Evolutionary conservation across 148 eudicot species (phyloP).

Genomic region (Arctostaphylos glauca): DNA sequence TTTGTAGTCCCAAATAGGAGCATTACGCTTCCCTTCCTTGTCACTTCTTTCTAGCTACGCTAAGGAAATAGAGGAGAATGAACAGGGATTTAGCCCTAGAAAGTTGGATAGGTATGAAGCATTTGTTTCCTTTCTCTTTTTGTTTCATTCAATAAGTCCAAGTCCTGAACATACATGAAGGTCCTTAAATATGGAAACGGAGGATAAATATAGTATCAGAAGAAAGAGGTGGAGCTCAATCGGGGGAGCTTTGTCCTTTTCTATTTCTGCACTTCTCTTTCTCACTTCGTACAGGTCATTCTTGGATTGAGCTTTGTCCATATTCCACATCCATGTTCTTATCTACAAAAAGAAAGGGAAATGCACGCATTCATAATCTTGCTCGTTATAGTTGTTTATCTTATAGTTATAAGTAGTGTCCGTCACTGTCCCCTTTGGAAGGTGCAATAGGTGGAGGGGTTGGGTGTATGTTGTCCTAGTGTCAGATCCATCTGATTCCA

Average conservation of each 20-base stretch:
- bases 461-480: not conserved
- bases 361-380: too few relatives aligned
- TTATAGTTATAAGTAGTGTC: not conserved
- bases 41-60: not conserved
- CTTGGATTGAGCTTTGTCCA: not conserved
- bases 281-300: not conserved
- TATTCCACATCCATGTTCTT: not conserved
- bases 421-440: not conserved
- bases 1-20: not conserved
- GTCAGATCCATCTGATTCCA: not conserved
- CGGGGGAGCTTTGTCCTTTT: not conserved
- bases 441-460: not conserved
- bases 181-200: not conserved
- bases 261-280: not conserved
- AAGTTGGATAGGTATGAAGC: not conserved
- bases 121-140: not conserved
- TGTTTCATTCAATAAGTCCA: not conserved
- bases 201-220: not conserved
- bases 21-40: not conserved
- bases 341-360: too few relatives aligned
- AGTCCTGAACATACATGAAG: not conserved
- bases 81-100: not conserved
- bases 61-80: not conserved
- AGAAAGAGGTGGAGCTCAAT: not conserved
- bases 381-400: not conserved